Evolutionary conservation across 495 filamentous ascomycete genomes (phyloP).

Genomic region (Astrocystis sublimbata): DNA sequence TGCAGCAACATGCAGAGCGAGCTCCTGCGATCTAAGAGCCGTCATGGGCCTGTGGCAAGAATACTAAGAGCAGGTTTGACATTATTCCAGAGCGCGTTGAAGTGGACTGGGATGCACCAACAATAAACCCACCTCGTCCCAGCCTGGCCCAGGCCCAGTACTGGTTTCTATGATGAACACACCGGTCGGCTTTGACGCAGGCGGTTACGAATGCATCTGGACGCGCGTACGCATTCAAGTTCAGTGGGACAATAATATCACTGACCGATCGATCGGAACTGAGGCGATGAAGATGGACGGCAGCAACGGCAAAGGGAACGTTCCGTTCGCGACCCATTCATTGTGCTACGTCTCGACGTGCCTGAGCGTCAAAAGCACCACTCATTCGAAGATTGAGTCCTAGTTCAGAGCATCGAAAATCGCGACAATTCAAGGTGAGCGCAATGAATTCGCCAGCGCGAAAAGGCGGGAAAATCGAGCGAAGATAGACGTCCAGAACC

Average conservation of each 20-base stretch:
- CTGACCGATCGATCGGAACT: not conserved
- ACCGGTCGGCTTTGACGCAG: not conserved
- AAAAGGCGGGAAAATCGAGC: slow-evolving; percentile 15
- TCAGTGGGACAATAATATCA: not conserved
- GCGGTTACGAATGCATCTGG: not conserved
- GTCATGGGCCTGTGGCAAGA: not conserved
- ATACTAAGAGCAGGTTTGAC: not conserved
- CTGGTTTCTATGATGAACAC: not conserved
- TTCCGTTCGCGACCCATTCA: not conserved
- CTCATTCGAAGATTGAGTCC: not conserved
- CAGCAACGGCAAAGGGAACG: slow-evolving; percentile 3
- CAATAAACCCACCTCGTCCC: not conserved
- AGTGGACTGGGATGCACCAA: not conserved
- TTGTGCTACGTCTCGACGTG: slow-evolving; percentile 1
- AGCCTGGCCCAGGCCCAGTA: not conserved
- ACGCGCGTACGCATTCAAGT: no score
- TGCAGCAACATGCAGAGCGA: not conserved
- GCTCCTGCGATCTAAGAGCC: not conserved
- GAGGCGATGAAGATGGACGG: not conserved
- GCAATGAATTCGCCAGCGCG: not conserved
- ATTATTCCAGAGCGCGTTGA: not conserved
- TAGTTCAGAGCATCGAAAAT: not conserved
- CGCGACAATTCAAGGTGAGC: slow-evolving; percentile 16
- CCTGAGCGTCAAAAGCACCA: not conserved
- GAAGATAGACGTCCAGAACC: slow-evolving; percentile 3